Evolutionary conservation across 306 rosid species (phyloP), one percentile per base, ranked within the genome.

Genomic region (Sicyos baderoa): DNA sequence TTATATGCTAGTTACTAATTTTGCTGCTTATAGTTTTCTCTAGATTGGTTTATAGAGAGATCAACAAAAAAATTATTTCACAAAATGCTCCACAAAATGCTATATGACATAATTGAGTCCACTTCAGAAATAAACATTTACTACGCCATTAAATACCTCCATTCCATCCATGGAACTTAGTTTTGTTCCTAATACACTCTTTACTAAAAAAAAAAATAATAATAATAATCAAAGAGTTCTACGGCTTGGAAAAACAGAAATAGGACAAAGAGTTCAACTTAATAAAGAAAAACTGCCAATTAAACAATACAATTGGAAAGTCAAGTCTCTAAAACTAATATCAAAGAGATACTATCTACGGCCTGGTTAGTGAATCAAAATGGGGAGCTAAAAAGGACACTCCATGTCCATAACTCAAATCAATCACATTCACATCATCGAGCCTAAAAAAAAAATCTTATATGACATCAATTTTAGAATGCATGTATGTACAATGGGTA

Each of bases 291-390:
- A 61, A n/a, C 68, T n/a, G 68, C 37, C 50, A 37, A 37, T 10
- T 64, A 64, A 63, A 19, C 53, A 42, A 27, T 44, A 5, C 12
- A 65, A 23, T 35, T 65, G 55, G 17, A 65, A 66, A 66, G 55
- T 45, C 8, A 42, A 65, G 54, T 12, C 71, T 22, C 12, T 21
- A 47, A 66, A 45, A 66, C 42, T 66, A 19, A 40, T 62, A 35
- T 42, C 49, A 35, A 37, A 62, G 16, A 62, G 29, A 40, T n/a
- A 1, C 4, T 35, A n/a, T 37, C 50, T 9, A 37, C 19, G 29
- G 29, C 51, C 40, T 62, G 68, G 50, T 62, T 62, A 62, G 68
- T 17, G 49, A 61, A n/a, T 14, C 23, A 57, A 48, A 62, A 61
- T 61, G 49, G 49, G 68, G 51, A 35, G 50, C 32, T 29, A 17